Conservation (phyloP, 495 filamentous ascomycete genomes). For the Apodospora peruviana region DNA sequence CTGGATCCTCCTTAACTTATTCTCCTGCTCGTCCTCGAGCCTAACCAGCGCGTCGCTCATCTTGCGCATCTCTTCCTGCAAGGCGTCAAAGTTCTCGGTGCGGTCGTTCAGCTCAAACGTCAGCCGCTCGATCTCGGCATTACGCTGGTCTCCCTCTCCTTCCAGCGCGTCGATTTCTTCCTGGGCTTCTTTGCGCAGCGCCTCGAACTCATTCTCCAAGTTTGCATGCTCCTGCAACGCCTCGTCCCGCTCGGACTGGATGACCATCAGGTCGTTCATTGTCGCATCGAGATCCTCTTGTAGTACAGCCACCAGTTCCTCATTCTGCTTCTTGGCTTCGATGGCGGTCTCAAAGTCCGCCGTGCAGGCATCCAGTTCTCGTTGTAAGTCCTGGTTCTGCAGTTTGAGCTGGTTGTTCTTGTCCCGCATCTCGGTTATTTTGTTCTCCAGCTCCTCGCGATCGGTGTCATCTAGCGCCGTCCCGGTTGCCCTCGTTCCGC, state of each 20-base stretch:
- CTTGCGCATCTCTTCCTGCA: conserved; percentile 87
- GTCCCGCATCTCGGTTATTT: conserved; percentile 77
- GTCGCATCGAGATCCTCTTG: conserved; percentile 73
- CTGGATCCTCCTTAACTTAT: conserved; percentile 55
- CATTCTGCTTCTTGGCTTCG: conserved; percentile 50
- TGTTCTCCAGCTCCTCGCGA: conserved; percentile 78
- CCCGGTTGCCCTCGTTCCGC: conserved; percentile 52
- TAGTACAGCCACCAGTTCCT: conserved; percentile 54
- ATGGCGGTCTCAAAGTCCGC: conserved; percentile 62
- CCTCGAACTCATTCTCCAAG: conserved; percentile 73
- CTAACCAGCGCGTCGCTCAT: conserved; percentile 78
- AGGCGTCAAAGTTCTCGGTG: conserved; percentile 73
- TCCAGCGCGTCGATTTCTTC: conserved; percentile 82
- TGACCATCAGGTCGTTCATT: conserved; percentile 71
- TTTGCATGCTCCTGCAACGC: conserved; percentile 71
- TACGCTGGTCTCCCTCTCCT: conserved; percentile 65
- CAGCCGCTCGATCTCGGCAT: conserved; percentile 65
- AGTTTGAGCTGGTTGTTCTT: conserved; percentile 78
- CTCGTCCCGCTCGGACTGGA: conserved; percentile 84
- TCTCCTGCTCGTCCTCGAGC: conserved; percentile 80
- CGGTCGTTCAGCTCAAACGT: conserved; percentile 63
- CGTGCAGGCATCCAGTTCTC: conserved; percentile 63
- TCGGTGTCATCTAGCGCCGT: conserved; percentile 72
- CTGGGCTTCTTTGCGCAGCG: conserved; percentile 72
- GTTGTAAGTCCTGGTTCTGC: conserved; percentile 72